Evolutionary conservation across 2,329 filamentous ascomycete genomes (phyloP), one percentile per base, ranked within the genome.

Genomic region (Neonectria coccinea): DNA sequence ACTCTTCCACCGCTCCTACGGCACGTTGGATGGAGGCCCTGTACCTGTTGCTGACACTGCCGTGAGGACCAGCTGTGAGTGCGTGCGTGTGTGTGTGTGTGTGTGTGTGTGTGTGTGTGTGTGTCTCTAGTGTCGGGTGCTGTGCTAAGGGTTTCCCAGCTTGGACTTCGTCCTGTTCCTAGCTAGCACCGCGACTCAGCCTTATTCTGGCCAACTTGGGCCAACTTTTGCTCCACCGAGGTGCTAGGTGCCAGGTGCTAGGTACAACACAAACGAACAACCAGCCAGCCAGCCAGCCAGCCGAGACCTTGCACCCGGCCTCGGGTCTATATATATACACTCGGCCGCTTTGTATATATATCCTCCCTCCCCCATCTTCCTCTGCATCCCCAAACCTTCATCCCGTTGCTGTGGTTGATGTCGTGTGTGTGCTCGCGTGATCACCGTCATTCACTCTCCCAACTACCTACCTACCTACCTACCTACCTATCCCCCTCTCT

Each of bases 391-490:
- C 53, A 56, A 67, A 70, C 64, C 66, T 56, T 63, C 55, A 64
- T 56, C 25, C 33, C 54, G 62, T 62, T 69, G 60, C 27, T 31
- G 69, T 71, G 67, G 66, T 66, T 69, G 61, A 54, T 44, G 45
- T 57, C 59, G 51, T 56, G 50, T 59, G 51, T 60, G 67, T 73
- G 70, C 70, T 73, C 67, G 70, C 70, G 70, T 73, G 70, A 73
- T 51, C 44, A 42, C 39, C 22, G 44, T 25, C 44, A 27, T 72
- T 72, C 63, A 54, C 57, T 62, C 41, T 25, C 14, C 14, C 36
- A 39, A 39, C 14, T 16, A 6, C 12, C 25, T 25, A 25, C 25
- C 25, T 25, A 25, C 5, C 14, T 16, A 6, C 12, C 25, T 25
- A 25, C 25, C 25, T 25, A 25, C 5, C 20, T 20, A 22, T 25